A percentile compares a stretch with the other conserved stretches of the same genome.
phyloP scores from a whole-genome alignment of 2,329 filamentous ascomycete genomes.

The Exophiala alcalophila region DNA sequence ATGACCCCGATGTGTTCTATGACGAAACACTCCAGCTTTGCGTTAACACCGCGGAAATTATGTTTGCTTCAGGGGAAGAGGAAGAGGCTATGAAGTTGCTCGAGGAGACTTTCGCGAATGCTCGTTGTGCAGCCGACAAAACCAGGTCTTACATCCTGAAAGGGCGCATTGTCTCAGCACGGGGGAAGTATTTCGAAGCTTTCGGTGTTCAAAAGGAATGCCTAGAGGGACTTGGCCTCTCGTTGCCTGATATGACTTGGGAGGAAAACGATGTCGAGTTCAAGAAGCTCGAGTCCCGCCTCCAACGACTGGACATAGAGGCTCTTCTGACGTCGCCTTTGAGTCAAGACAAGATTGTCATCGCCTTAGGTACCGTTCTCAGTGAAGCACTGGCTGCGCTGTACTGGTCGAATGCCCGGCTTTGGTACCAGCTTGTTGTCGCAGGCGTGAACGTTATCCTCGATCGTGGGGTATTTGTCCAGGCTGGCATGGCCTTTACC shows the following conservation, averaged over 20 bases:
- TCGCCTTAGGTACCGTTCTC: constrained; percentile 54
- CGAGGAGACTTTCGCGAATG: constrained; percentile 65
- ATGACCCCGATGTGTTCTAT: constrained; percentile 70
- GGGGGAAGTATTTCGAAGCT: constrained; percentile 67
- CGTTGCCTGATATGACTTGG: constrained; percentile 64
- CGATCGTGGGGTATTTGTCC: constrained; percentile 53
- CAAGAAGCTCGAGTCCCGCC: constrained; percentile 56
- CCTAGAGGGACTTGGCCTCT: constrained; percentile 65
- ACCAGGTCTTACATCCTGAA: constrained; percentile 80
- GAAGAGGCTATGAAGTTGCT: constrained; percentile 67
- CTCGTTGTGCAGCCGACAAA: constrained; percentile 71
- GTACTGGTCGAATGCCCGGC: constrained; percentile 58
- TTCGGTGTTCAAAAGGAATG: constrained; percentile 69
- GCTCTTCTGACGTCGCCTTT: constrained; percentile 40
- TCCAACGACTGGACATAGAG: constrained; percentile 56
- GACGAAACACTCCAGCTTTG: constrained; percentile 80
- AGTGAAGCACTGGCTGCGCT: constrained; percentile 57
- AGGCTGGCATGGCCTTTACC: constrained; percentile 57
- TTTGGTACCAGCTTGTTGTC: constrained; percentile 60
- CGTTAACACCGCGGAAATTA: constrained; percentile 76
- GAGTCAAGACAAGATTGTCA: constrained; percentile 42
- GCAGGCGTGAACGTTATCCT: constrained; percentile 57
- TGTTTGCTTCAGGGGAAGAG: constrained; percentile 73
- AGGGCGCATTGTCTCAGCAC: constrained; percentile 72
- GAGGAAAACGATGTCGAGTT: constrained; percentile 77